Evolutionary conservation across 2,329 filamentous ascomycete species (phyloP).

Genomic region (Metarhizium rileyi): DNA sequence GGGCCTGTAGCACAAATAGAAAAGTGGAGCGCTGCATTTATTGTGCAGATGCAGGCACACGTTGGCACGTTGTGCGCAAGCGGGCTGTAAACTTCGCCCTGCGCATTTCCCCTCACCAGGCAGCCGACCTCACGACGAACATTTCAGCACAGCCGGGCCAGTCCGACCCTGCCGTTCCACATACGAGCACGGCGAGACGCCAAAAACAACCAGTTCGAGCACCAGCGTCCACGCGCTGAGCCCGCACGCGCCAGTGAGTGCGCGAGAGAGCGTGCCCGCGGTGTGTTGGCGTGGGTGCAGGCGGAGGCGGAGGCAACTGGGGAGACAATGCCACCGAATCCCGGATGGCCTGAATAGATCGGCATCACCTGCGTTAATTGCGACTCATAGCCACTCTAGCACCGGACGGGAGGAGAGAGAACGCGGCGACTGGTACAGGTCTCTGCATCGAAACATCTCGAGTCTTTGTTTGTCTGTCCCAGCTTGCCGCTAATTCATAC

Average conservation of each 20-base stretch:
- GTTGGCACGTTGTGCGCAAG: not conserved
- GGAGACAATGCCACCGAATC: not conserved
- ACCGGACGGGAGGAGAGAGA: no score
- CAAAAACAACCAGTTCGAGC: not conserved
- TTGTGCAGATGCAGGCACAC: not conserved
- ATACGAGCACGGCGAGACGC: not conserved
- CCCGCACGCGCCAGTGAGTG: not conserved
- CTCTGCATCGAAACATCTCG: no score
- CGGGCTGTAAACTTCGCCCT: constrained; percentile 15
- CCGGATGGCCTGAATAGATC: not conserved
- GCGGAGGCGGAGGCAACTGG: no score
- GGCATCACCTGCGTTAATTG: not conserved
- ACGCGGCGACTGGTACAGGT: no score
- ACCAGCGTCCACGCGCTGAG: not conserved
- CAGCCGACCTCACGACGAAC: constrained; percentile 29
- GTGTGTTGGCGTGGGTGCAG: no score
- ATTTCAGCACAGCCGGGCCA: constrained; percentile 32
- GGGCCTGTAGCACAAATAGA: not conserved
- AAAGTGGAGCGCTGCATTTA: no score
- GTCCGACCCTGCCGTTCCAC: not conserved
- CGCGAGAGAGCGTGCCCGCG: no score
- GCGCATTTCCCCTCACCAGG: constrained; percentile 25
- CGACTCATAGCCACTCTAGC: no score
- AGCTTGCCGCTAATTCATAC: no score
- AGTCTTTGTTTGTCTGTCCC: no score